Conservation (phyloP, 1,284 basidiomycete genomes). For the Microbotryomycetes sp. region DNA sequence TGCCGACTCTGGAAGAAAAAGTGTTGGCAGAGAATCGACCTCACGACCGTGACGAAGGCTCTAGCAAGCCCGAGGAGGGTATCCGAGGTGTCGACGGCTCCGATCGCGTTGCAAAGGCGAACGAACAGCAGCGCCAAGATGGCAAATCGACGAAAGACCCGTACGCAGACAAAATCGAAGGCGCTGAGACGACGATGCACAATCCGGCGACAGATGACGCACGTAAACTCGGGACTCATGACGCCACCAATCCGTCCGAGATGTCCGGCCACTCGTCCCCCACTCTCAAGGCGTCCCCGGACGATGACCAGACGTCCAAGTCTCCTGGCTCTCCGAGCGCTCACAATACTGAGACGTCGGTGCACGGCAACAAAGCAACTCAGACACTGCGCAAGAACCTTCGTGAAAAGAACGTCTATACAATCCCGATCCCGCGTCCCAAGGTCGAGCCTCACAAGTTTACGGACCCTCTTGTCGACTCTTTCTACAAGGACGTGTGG, state of each 20-base stretch:
- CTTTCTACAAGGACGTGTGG: constrained; percentile 86
- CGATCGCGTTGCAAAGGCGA: constrained; percentile 3
- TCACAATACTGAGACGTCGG: constrained; percentile 19
- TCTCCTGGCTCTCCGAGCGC: neutral
- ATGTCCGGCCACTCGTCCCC: neutral
- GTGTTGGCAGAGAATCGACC: constrained; percentile 46
- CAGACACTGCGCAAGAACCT: constrained; percentile 18
- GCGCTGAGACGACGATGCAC: constrained; percentile 3
- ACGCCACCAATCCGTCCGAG: neutral
- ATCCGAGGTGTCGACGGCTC: neutral
- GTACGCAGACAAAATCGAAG: neutral
- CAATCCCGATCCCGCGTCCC: constrained; percentile 59
- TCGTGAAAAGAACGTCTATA: constrained; percentile 43
- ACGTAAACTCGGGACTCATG: constrained; percentile 6
- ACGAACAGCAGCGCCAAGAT: constrained; percentile 7
- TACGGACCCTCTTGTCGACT: constrained; percentile 75
- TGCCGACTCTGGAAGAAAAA: constrained; percentile 68
- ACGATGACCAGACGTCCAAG: neutral
- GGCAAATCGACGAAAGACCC: neutral
- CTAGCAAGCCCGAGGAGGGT: constrained; percentile 4
- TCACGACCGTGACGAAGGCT: constrained; percentile 30
- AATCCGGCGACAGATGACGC: constrained; percentile 12
- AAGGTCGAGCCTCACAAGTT: constrained; percentile 68
- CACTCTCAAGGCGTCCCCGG: neutral
- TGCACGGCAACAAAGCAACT: constrained; percentile 17